phyloP scores from a whole-genome alignment of 2,329 filamentous ascomycete genomes.

The Catunica adiposa region DNA sequence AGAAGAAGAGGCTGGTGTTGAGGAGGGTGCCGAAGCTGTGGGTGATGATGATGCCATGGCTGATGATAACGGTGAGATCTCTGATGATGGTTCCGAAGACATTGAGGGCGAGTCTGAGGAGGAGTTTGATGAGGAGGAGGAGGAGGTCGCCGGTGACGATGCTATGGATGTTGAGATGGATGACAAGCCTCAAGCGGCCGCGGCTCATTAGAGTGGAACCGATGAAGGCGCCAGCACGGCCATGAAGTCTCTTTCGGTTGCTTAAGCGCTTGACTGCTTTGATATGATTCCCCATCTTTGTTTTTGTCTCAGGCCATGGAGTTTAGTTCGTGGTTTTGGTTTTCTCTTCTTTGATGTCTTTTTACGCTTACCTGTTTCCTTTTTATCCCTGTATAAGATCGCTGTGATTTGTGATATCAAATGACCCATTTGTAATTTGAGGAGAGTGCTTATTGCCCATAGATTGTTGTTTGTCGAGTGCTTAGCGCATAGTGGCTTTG shows the following conservation, averaged over 20 bases:
- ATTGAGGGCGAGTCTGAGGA: slow-evolving; percentile 63
- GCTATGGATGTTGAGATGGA: slow-evolving; percentile 36
- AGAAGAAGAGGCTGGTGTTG: slow-evolving; percentile 36
- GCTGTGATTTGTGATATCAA: slow-evolving; percentile 6
- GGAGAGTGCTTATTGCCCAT: neutral
- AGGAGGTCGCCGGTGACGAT: slow-evolving; percentile 24
- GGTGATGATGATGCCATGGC: slow-evolving; percentile 33
- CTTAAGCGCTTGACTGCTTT: slow-evolving; percentile 9
- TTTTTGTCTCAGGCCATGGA: slow-evolving; percentile 10
- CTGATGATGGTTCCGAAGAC: slow-evolving; percentile 63
- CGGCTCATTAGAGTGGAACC: slow-evolving; percentile 15
- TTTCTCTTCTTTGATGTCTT: slow-evolving; percentile 8
- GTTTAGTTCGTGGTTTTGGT: slow-evolving; percentile 12
- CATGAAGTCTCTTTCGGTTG: slow-evolving; percentile 9
- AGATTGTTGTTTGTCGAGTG: too few species aligned
- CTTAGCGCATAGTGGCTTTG: too few species aligned
- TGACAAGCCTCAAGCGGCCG: slow-evolving; percentile 20
- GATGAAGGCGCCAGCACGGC: slow-evolving; percentile 1
- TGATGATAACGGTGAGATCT: slow-evolving; percentile 43
- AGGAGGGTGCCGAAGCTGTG: slow-evolving; percentile 36
- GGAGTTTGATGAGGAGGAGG: slow-evolving; percentile 46
- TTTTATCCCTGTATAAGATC: neutral
- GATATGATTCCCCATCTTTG: slow-evolving; percentile 11
- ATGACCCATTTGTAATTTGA: slow-evolving; percentile 1
- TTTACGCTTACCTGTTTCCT: neutral